Evolutionary conservation across 192 early-diverging fungal genomes (phyloP), one percentile per base, ranked within the genome.

Genomic region (Coemansia sp.): DNA sequence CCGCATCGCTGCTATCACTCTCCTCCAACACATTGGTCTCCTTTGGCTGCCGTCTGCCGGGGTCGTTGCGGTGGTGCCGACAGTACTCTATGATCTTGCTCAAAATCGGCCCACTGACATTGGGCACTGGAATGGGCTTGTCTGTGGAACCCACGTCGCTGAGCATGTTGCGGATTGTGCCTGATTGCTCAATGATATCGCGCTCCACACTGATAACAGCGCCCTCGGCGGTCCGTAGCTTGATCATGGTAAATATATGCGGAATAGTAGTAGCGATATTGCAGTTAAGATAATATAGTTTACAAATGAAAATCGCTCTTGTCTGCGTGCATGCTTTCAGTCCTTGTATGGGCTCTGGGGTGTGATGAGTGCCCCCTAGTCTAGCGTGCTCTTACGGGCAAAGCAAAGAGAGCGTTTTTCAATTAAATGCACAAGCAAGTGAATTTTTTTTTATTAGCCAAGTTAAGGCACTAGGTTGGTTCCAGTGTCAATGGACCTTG

Each of bases 61-160:
- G 18, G 72, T 92, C 89, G 69, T 86, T 73, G 59, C 89, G 91
- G 81, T 97, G 93, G 70, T 95, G 93, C 31, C 86, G 86, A 70
- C 93, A 94, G 73, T 94, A 97, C 23, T 95, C 91, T 59, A 96
- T 89, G 10, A 97, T 90, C 69, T 92, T 93, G 26, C 84, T 81
- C 34, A 97, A 85, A 41, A 95, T 94, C 1, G 92, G 89, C 21
- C 92, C 94, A 50, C 90, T 91, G 31, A 97, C 93, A 75, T 95
- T 95, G 23, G 95, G 93, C 10, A 97, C 82, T 1, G 95, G 95
- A 16, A 97, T 91, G 1, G 84, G 73, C 31, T 68, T 56, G 50
- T 62, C 55, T 0, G 69, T 25, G 14, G 42, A 25, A n/a, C 66
- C 76, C 33, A 83, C 48, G 61, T 86, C 69, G 62, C 79, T 64